Evolutionary conservation across 1,284 basidiomycete species (phyloP), one percentile per base, ranked within the genome.

Genomic region (Marasmius tenuissimus): DNA sequence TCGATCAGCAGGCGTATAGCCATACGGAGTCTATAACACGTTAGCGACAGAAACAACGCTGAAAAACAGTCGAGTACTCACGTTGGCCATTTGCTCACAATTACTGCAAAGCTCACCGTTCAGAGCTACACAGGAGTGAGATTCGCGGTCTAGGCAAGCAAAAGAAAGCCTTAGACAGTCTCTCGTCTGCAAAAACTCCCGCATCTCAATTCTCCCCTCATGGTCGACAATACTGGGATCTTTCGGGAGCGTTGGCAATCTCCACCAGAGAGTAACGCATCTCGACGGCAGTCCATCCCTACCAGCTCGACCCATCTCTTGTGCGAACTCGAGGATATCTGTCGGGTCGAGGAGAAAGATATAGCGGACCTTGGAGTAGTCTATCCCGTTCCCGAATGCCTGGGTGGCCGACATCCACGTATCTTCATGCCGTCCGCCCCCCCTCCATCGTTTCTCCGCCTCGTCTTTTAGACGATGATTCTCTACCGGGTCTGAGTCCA

Each of bases 371-470:
- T 20, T 9, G 22, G 52, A 2, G 27, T 60, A 51, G 39, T 66
- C 62, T 1, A 66, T 47, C 0, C 65, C 65, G 39, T 62, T 48
- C 16, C 65, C 65, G 45, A 64, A 66, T 7, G 62, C 63, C n/a
- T 49, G 38, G 1, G 65, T 66, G 9, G 37, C 35, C 1, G 62
- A 51, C 22, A 66, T 58, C 63, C 60, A 62, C 6, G 37, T 35
- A 48, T 60, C 52, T 34, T 53, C 16, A 1, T 22, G 37, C 0
- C 16, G n/a, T 3, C 4, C 14, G 0, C 60, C 62, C 4, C 18
- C 14, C 18, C 56, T 16, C 60, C 62, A 66, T 11, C 27, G 10
- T 10, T 18, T 5, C 9, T 61, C 60, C 9, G 57, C 22, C 3
- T 34, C n/a, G 18, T 48, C 33, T 18, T 60, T 49, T 7, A n/a